Base-by-base conservation (phyloP, 2,329 filamentous ascomycete genomes). In the Dactylellina drechsleri region DNA sequence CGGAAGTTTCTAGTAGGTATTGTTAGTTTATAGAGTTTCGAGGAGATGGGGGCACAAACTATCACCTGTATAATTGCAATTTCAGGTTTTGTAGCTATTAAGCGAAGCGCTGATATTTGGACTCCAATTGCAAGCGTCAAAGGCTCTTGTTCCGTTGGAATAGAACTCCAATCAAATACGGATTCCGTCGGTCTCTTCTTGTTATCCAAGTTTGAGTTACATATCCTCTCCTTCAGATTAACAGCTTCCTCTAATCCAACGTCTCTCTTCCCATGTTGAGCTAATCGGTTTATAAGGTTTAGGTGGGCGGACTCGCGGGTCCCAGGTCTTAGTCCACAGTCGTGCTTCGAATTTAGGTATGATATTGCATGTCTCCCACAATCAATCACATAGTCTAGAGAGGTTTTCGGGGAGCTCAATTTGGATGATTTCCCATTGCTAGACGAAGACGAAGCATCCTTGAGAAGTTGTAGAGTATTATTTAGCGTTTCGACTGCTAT, bases 401-500 rank as follows among this genome's bases (percentile, higher is more conserved):
- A 23, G 12, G 70, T 56, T 59, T 67, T 74, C 8, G 68, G 66
- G 10, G 57, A 57, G 23, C 50, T 18, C 2, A 31, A 12, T 56
- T 74, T 74, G 18, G 57, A 45, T 0, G 54, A 18, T 64, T 74
- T 74, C 5, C 62, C 57, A 41, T 40, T 74, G 18, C 16, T 18
- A 13, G 47, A 23, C 3, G 23, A 23, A 15, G 62, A 47, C 12
- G 57, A 43, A 10, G 57, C 70, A 54, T 74, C 70, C 36, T 74
- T 74, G 23, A 74, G 62, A 10, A 74, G 52, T 16, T 74, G 70
- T 16, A 74, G 20, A 1, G 64, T 56, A 54, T 47, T 74, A 28
- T 74, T 74, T 15, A 74, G 43, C 13, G 62, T 45, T 45, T 74
- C 70, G 12, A 74, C 52, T n/a, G 70, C 70, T 64, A 74, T 74